Base-by-base conservation (phyloP, 1,284 basidiomycete species). In the Pterula multifida region DNA sequence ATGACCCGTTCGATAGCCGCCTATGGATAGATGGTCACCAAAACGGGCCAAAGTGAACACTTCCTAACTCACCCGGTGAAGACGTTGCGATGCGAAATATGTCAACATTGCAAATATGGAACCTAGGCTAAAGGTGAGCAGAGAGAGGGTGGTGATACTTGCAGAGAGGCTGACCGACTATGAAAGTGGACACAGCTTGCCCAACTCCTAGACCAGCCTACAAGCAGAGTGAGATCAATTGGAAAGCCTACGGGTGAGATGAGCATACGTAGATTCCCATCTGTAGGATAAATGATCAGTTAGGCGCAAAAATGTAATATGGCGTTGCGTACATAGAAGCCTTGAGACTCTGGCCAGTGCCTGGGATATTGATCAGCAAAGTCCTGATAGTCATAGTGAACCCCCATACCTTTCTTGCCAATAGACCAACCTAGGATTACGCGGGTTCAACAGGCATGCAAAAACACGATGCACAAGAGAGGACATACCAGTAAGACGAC, bases 401-500 rank as follows among this genome's bases (percentile, higher is more conserved):
- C 11, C 6, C 9, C 17, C 19, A 26, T 59, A 76, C 72, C 57
- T 56, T 58, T 82, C 78, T 60, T 84, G 71, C 84, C 82, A 86
- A 62, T 79, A 86, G 1, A 85, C 78, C 39, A 85, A 70, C 80
- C 77, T 79, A 35, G 23, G 26, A 35, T 46, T n/a, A n/a, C n/a
- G n/a, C n/a, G n/a, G n/a, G n/a, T n/a, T n/a, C n/a, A n/a, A n/a
- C n/a, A n/a, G n/a, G n/a, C n/a, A n/a, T n/a, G n/a, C n/a, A n/a
- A n/a, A n/a, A n/a, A n/a, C n/a, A n/a, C n/a, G n/a, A n/a, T n/a
- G n/a, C n/a, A n/a, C n/a, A n/a, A n/a, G 19, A 49, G 25, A 36
- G 17, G 6, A 59, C 71, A 42, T 49, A 77, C 81, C 82, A 85
- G 58, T 85, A 85, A 0, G 80, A 79, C 3, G 75, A 71, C 69